Evolutionary conservation across 208 protist genomes (phyloP), one percentile per base, ranked within the genome.

Genomic region (Leishmania aethiopica): DNA sequence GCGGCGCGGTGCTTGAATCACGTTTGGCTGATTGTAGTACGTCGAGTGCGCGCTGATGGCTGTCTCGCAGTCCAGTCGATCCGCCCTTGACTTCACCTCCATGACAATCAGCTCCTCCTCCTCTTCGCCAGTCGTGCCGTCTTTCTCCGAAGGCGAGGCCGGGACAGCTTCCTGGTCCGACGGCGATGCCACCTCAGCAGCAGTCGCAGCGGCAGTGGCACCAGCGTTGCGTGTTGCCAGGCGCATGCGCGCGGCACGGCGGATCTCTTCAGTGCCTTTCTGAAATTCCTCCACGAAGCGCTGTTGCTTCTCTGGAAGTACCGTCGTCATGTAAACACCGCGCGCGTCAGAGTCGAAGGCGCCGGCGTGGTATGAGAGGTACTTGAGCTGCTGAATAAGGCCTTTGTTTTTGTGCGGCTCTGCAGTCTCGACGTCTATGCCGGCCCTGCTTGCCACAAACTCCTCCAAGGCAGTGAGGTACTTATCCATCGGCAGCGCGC

Each of bases 11-110:
- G 93, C 86, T n/a, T 86, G 75, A 82, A 98, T 96, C 5, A 97
- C 87, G 77, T 96, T 96, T 19, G 95, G 95, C 76, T 98, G 95
- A 80, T 98, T 97, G 86, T 92, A 95, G 80, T 96, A 95, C 15
- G 90, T 97, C 1, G 92, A 95, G 80, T 92, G 92, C 17, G 89
- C 81, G 69, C 89, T 96, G 25, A 97, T 84, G 28, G 86, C 94
- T 0, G 92, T 98, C 79, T 98, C 95, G 81, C 92, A 96, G 86
- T 98, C 95, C 40, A 96, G 55, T 45, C 88, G 91, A 47, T 81
- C 77, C 62, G n/a, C 80, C 83, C 83, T 86, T 8, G 82, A 32
- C 77, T 87, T 84, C 72, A 95, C 81, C 69, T 92, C 83, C 75
- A 81, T 53, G 28, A 93, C 78, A 10, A 88, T 81, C 49, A 92